Conservation (phyloP, 2,329 filamentous ascomycete genomes). For the Annulohypoxylon truncatum region DNA sequence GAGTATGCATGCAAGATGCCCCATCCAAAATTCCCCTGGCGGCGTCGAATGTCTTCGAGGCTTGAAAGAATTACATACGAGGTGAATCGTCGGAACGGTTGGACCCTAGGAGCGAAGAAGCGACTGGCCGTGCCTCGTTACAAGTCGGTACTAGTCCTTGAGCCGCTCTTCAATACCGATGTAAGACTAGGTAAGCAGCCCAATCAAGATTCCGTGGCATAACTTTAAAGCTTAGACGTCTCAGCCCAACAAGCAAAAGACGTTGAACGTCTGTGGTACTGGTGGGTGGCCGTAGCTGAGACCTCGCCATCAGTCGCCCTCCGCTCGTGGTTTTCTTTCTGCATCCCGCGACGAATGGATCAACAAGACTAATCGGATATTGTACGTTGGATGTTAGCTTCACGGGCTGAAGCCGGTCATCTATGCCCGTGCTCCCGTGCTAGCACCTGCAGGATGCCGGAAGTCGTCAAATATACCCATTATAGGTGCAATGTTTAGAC, state of each 20-base stretch:
- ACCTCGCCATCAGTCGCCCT: constrained; percentile 6
- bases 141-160: background rate
- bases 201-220: constrained; percentile 17
- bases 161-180: background rate
- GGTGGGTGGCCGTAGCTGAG: background rate
- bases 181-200: background rate
- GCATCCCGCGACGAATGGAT: background rate
- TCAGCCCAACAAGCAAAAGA: constrained; percentile 10
- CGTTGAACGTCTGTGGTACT: constrained; percentile 13
- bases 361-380: background rate
- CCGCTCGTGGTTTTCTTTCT: background rate
- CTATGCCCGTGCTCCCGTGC: background rate
- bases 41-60: background rate
- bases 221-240: constrained; percentile 19
- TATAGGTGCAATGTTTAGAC: constrained; percentile 16
- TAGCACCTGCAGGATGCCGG: background rate
- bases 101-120: background rate
- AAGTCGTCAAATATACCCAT: constrained; percentile 16
- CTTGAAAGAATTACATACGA: background rate
- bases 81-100: background rate
- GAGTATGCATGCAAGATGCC: constrained; percentile 3
- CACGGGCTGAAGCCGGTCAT: background rate
- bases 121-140: constrained; percentile 7
- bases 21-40: background rate
- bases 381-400: background rate